Percentiles rank a stretch among this genome's conserved stretches.
These are phyloP conservation scores for Lenzites betulinus DNA, from an alignment of 768 basidiomycete species.

Conservation along the genomic window DNA sequence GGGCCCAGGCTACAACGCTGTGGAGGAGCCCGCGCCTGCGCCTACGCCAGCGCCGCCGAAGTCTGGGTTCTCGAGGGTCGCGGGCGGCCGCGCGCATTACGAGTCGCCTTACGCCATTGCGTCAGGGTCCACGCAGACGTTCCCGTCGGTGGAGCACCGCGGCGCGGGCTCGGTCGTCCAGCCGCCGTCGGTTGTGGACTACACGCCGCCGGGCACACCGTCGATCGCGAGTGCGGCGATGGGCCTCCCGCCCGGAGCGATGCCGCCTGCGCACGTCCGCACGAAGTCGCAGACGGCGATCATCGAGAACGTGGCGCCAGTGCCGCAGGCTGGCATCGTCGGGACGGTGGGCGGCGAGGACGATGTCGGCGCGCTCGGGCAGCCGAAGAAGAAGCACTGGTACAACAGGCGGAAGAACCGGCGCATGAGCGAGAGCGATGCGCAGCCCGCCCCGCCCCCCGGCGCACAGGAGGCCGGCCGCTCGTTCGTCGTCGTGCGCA, in stretches of 20 bases:
- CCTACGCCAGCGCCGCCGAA: conserved; percentile 26
- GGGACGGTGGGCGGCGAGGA: conserved; percentile 26
- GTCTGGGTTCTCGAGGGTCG: conserved; percentile 83
- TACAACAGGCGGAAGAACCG: conserved; percentile 62
- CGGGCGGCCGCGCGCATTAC: conserved; percentile 85
- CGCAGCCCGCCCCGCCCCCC: conserved; percentile 10
- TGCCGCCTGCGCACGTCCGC: conserved; percentile 66
- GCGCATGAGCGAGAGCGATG: conserved; percentile 58
- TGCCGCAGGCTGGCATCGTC: background rate
- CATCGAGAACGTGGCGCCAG: conserved; percentile 50
- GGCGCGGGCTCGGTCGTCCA: conserved; percentile 21
- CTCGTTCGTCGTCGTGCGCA: conserved; percentile 39
- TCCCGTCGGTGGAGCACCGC: conserved; percentile 58
- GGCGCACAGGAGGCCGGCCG: conserved; percentile 27
- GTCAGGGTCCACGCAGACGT: conserved; percentile 61
- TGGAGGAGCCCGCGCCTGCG: conserved; percentile 40
- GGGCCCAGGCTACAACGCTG: conserved; percentile 49
- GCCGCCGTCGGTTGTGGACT: conserved; percentile 33
- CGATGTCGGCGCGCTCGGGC: conserved; percentile 33
- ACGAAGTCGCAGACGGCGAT: conserved; percentile 85
- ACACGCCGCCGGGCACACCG: conserved; percentile 53
- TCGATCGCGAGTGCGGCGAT: conserved; percentile 47
- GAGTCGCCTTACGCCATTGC: conserved; percentile 83
- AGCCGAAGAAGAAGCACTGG: conserved; percentile 71
- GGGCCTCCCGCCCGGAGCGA: conserved; percentile 59